Evolutionary conservation across 257 asterid genomes (phyloP), one percentile per base, ranked within the genome.

Genomic region (Ilex aquifolium): DNA sequence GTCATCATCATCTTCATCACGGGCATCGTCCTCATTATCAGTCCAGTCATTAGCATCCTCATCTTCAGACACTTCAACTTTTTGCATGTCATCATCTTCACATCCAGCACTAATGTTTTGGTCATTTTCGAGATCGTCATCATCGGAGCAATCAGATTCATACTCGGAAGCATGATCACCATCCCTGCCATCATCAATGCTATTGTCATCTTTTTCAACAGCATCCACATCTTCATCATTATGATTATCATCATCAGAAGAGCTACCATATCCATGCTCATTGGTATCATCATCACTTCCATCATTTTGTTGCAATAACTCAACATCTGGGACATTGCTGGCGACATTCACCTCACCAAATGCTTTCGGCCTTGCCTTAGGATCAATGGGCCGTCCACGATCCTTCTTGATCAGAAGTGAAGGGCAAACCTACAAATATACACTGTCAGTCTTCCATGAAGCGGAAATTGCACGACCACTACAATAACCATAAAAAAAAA

Each of bases 401-500:
- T 92, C 98, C 79, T 92, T 92, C 82, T 92, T 92, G 60, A 75
- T 44, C 77, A 92, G 75, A 60, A 92, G 79, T 17, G 95, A 83
- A 63, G 98, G 98, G 78, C 95, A 89, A 72, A 89, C 83, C 98
- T 92, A 87, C 62, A 82, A 70, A 27, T 53, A 62, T 6, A 46
- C 40, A 39, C 30, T 44, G 29, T 76, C 55, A 67, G 68, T 27
- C 31, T 61, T 65, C 60, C 6, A 14, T 7, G 50, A 44, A 13
- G 50, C 1, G 13, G 50, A 44, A 32, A 27, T 36, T 57, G 57
- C 14, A 51, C 13, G 53, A 21, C 32, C 59, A 36, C 49, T 5
- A 16, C 48, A 17, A 48, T 57, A 3, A 31, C 30, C 10, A 30
- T 17, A 36, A 48, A 52, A 51, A 48, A 52, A 51, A 65, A 7